A percentile compares a stretch with the other conserved stretches of the same genome.
Conservation (phyloP, 192 early-diverging fungal genomes). For the Oehlia diaphana region DNA sequence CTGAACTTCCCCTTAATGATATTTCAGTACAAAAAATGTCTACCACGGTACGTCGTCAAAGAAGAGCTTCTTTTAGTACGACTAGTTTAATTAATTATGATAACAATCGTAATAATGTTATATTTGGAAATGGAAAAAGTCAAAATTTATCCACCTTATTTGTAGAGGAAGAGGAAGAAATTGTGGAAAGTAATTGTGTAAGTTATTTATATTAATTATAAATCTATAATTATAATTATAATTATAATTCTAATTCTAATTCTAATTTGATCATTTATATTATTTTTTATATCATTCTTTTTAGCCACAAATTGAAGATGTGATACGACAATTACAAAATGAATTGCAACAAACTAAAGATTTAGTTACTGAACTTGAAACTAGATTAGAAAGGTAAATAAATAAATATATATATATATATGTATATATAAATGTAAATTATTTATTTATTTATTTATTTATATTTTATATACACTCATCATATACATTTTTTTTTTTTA, state of each 20-base stretch:
- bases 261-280: too few species aligned
- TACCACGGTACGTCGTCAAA: background rate
- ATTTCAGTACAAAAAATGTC: background rate
- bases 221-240: too few species aligned
- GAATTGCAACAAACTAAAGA: conserved; percentile 9
- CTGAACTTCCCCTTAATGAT: background rate
- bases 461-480: too few species aligned
- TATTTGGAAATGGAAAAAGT: background rate
- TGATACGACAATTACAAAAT: background rate
- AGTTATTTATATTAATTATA: too few species aligned
- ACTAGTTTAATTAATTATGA: background rate
- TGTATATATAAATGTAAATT: background rate
- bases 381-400: conserved; percentile 1
- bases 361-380: background rate
- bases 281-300: background rate
- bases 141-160: background rate
- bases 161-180: background rate
- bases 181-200: background rate
- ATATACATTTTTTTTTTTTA: background rate
- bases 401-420: background rate
- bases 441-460: background rate
- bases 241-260: too few species aligned
- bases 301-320: background rate
- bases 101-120: background rate
- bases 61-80: background rate